A percentile compares a stretch with the other conserved stretches of the same genome.
Evolutionary conservation across 2,329 filamentous ascomycete genomes (phyloP).

Genomic region (Alternaria viburni): DNA sequence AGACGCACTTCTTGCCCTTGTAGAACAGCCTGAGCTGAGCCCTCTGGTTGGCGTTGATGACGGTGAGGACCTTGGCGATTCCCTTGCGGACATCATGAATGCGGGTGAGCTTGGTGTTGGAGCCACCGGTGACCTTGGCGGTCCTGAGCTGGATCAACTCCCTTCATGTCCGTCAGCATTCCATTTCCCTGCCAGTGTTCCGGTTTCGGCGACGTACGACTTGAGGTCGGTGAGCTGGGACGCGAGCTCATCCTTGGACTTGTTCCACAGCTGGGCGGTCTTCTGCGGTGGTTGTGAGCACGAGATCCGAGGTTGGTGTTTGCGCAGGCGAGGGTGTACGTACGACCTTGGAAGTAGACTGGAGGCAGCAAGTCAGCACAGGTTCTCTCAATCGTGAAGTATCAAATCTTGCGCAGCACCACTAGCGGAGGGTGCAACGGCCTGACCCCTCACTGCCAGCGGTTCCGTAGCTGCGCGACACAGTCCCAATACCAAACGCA

Average conservation of each 20-base stretch:
- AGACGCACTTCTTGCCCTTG: slow-evolving; percentile 88
- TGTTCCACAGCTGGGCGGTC: slow-evolving; percentile 95
- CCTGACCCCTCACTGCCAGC: slow-evolving; percentile 16
- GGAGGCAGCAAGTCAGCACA: slow-evolving; percentile 42
- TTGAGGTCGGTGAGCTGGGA: slow-evolving; percentile 63
- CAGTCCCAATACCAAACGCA: slow-evolving; percentile 9
- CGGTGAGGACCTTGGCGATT: slow-evolving; percentile 96
- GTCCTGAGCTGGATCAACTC: slow-evolving; percentile 96
- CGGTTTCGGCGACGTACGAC: slow-evolving; percentile 38
- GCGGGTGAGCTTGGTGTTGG: slow-evolving; percentile 83
- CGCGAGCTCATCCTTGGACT: slow-evolving; percentile 97
- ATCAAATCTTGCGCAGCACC: slow-evolving; percentile 30
- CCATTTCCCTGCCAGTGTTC: slow-evolving; percentile 8
- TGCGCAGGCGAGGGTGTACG: slow-evolving; percentile 28
- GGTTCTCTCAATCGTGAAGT: slow-evolving; percentile 11
- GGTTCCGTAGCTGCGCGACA: slow-evolving; percentile 16
- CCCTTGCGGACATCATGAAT: slow-evolving; percentile 98
- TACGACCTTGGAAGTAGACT: slow-evolving; percentile 71
- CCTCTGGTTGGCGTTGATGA: slow-evolving; percentile 99
- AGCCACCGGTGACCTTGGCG: slow-evolving; percentile 95
- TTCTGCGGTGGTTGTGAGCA: slow-evolving; percentile 60
- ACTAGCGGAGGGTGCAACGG: slow-evolving; percentile 23
- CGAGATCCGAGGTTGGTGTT: slow-evolving; percentile 36
- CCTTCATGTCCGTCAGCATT: slow-evolving; percentile 45
- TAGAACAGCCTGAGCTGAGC: slow-evolving; percentile 94